Conservation (phyloP, 1,284 basidiomycete genomes). For the Moniliophthora roreri region DNA sequence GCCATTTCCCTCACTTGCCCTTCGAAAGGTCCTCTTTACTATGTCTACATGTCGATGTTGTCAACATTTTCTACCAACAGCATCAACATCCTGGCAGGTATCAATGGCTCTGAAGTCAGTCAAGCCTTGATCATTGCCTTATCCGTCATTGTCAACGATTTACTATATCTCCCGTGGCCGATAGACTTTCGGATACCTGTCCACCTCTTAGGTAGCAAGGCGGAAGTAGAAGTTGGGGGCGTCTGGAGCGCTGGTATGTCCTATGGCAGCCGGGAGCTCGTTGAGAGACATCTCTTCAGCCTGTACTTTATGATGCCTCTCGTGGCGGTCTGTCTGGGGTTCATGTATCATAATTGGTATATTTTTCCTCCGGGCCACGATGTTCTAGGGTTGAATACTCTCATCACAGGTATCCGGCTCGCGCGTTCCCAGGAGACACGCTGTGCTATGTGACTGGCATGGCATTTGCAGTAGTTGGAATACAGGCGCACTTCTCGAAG, state of each 20-base stretch:
- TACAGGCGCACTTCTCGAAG: slow-evolving; percentile 97
- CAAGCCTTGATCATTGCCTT: slow-evolving; percentile 93
- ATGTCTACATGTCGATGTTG: slow-evolving; percentile 93
- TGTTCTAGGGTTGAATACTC: slow-evolving; percentile 7
- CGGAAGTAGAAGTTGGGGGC: slow-evolving; percentile 71
- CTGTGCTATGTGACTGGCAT: slow-evolving; percentile 98
- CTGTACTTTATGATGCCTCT: slow-evolving; percentile 96
- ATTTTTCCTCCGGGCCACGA: slow-evolving; percentile 25
- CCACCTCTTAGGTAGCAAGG: slow-evolving; percentile 63
- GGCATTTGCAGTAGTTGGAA: slow-evolving; percentile 95
- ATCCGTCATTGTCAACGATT: slow-evolving; percentile 89
- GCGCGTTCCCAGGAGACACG: slow-evolving; percentile 95
- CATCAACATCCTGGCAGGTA: slow-evolving; percentile 98
- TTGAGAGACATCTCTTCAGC: slow-evolving; percentile 92
- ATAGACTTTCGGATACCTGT: slow-evolving; percentile 68
- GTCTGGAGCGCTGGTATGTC: slow-evolving; percentile 82
- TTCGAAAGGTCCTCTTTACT: slow-evolving; percentile 84
- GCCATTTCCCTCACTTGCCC: slow-evolving; percentile 1
- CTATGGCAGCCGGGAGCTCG: slow-evolving; percentile 83
- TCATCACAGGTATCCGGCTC: slow-evolving; percentile 85
- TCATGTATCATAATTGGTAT: slow-evolving; percentile 94
- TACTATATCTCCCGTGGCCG: slow-evolving; percentile 88
- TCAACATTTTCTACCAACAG: slow-evolving; percentile 98
- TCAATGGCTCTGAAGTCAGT: slow-evolving; percentile 94
- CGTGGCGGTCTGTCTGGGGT: slow-evolving; percentile 85